Evolutionary conservation across 78 protist genomes (phyloP).

Genomic region (Creolimax fragrantissima): DNA sequence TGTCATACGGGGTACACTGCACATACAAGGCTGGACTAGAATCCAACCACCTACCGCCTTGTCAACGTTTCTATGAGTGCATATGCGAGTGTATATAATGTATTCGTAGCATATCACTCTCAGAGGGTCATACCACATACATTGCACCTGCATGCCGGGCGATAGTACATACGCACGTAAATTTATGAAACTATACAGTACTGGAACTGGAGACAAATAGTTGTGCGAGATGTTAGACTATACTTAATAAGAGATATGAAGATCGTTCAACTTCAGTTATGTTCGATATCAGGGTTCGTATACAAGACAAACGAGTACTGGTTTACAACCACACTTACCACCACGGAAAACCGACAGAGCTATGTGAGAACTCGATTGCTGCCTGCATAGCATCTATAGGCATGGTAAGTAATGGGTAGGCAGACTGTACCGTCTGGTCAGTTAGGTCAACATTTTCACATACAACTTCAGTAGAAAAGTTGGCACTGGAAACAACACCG

Average conservation of each 20-base stretch:
- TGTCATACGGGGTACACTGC: background rate
- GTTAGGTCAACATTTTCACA: background rate
- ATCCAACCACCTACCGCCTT: too few relatives aligned
- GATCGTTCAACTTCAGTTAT: background rate
- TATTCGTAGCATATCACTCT: too few relatives aligned
- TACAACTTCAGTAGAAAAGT: background rate
- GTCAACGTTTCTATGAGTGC: too few relatives aligned
- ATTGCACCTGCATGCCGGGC: too few relatives aligned
- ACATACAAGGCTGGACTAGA: too few relatives aligned
- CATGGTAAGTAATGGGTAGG: background rate
- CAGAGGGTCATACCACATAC: too few relatives aligned
- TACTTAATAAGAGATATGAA: background rate
- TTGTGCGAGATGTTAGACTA: background rate
- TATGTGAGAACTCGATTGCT: background rate
- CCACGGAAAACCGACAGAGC: background rate
- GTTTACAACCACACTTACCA: too few relatives aligned
- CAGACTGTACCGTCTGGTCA: background rate
- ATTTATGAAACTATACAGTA: background rate
- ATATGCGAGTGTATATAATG: too few relatives aligned
- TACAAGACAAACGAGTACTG: too few relatives aligned
- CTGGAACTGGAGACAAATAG: background rate
- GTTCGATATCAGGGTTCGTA: too few relatives aligned
- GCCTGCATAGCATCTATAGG: background rate
- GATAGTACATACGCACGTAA: background rate
- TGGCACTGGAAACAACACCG: background rate